phyloP scores from a whole-genome alignment of 345 rosid species.

The Anacardium occidentale region DNA sequence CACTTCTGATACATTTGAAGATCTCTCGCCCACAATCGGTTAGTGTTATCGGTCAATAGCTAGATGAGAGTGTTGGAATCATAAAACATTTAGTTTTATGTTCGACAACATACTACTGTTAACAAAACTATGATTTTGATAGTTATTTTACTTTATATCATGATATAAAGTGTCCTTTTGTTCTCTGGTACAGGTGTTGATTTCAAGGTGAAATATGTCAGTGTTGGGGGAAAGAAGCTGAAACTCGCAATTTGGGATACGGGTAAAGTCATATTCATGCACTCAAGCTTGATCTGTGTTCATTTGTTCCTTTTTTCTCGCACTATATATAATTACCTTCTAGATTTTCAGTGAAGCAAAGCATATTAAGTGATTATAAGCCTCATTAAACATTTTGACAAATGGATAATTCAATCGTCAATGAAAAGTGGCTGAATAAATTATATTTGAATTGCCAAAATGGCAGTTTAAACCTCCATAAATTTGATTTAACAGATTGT shows the following conservation, averaged over 20 bases:
- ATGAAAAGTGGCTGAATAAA: too few species aligned
- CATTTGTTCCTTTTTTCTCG: not conserved
- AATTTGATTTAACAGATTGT: too few species aligned
- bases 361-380: too few species aligned
- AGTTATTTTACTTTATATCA: not conserved
- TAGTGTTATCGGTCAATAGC: not conserved
- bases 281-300: too few species aligned
- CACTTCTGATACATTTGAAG: slow-evolving; percentile 39
- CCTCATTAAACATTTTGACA: too few species aligned
- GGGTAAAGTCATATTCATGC: slow-evolving; percentile 37
- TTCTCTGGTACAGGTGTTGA: slow-evolving; percentile 60
- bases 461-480: too few species aligned
- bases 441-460: too few species aligned
- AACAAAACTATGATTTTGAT: too few species aligned
- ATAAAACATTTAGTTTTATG: not conserved
- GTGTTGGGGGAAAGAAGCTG: slow-evolving; percentile 70
- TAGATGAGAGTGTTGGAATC: not conserved
- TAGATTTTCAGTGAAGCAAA: too few species aligned
- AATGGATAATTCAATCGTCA: too few species aligned
- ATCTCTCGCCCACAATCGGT: slow-evolving; percentile 54
- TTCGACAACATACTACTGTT: not conserved
- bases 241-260: slow-evolving; percentile 99
- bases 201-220: slow-evolving; percentile 84
- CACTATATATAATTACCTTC: not conserved
- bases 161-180: not conserved